Conservation (phyloP, 805 yeast genomes). For the Schizosaccharomyces octosporus region DNA sequence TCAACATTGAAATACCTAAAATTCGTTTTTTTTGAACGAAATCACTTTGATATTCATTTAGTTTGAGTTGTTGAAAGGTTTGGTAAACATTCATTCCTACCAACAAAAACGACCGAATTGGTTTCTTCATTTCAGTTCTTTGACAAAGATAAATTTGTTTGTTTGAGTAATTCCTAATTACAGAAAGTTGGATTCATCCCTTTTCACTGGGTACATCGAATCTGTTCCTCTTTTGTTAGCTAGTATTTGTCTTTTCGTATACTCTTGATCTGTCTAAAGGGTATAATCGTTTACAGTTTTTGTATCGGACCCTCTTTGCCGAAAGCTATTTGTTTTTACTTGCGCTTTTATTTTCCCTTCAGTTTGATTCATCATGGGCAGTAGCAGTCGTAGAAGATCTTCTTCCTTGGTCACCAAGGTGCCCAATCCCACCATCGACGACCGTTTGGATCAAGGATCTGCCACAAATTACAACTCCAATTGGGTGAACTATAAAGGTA, state of each 20-base stretch:
- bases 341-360: background rate
- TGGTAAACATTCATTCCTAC: too few relatives aligned
- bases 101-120: too few relatives aligned
- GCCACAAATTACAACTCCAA: constrained; percentile 79
- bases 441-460: constrained; percentile 70
- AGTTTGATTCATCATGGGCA: background rate
- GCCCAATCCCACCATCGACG: constrained; percentile 34
- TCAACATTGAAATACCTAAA: background rate
- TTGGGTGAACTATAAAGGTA: constrained; percentile 84
- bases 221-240: too few relatives aligned
- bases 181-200: too few relatives aligned
- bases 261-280: too few relatives aligned
- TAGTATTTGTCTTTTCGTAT: too few relatives aligned
- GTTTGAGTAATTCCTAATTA: too few relatives aligned
- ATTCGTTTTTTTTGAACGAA: background rate
- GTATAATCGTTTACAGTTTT: too few relatives aligned
- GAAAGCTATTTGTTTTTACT: background rate
- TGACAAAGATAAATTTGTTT: too few relatives aligned
- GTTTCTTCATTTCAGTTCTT: too few relatives aligned
- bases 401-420: constrained; percentile 1
- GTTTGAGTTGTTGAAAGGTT: too few relatives aligned
- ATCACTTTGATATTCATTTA: background rate
- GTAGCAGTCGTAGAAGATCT: background rate
- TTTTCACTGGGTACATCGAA: too few relatives aligned
- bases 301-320: background rate